Evolutionary conservation across 2,329 filamentous ascomycete species (phyloP), one percentile per base, ranked within the genome.

Genomic region (Elsinoe ampelina): DNA sequence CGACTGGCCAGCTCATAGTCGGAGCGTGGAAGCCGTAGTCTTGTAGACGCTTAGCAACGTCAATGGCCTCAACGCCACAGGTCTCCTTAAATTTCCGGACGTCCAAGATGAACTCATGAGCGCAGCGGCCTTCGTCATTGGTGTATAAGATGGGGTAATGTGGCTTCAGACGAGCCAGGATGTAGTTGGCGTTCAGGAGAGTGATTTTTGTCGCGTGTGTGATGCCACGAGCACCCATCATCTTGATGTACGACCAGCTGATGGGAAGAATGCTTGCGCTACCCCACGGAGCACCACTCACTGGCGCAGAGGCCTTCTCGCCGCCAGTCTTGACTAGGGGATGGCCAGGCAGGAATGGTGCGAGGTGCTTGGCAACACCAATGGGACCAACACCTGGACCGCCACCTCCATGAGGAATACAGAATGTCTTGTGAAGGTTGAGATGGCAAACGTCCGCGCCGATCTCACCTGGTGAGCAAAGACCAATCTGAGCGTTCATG

Each of bases 341-440:
- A 70, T 88, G 85, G 15, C 80, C 82, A 3, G 91, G 89, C 12
- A 96, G 79, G 77, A 84, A 90, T 5, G 83, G 82, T 5, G 80
- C 74, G 51, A 97, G 82, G 66, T 95, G 88, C 59, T 83, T 75
- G 70, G 91, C 93, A 57, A 95, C 92, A 68, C 90, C 91, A 63
- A 97, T 95, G 55, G 92, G 92, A 1, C 92, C 92, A 36, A 96
- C 89, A 65, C 92, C 92, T 8, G 92, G 92, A 13, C 92, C 92
- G 62, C 92, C 92, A 61, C 92, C 92, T 57, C 92, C 92, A 72
- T 97, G 92, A 47, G 92, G 92, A 66, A 97, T 97, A 70, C 92
- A 97, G 78, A 97, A 97, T 2, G 92, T 97, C 81, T 97, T 97
- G 82, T 97, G 92, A 41, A 97, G 80, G 73, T 97, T 97, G 59